These are phyloP conservation scores for Penicillium janthinellum DNA, from an alignment of 2,329 filamentous ascomycete species.

Conservation along the genomic window DNA sequence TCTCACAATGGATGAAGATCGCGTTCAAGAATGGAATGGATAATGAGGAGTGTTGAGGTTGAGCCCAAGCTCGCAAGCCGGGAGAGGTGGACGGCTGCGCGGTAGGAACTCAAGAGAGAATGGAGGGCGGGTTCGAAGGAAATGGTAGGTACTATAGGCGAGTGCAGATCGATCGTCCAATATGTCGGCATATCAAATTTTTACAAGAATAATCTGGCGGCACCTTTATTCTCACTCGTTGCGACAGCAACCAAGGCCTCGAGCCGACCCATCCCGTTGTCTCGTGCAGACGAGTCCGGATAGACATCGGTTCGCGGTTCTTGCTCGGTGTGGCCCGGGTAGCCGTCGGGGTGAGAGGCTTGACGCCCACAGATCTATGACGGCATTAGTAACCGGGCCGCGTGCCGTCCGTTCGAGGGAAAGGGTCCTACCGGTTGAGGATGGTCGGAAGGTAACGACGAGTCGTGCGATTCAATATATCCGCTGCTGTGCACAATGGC, in stretches of 20 bases:
- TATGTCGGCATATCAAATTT: conserved; percentile 9
- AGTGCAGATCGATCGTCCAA: neutral
- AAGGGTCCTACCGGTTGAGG: conserved; percentile 45
- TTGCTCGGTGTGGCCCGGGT: conserved; percentile 31
- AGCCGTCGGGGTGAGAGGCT: conserved; percentile 33
- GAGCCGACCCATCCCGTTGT: conserved; percentile 49
- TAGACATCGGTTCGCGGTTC: conserved; percentile 34
- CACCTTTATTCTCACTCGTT: conserved; percentile 48
- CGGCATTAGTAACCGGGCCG: conserved; percentile 34
- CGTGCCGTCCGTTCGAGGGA: conserved; percentile 27
- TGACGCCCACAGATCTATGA: conserved; percentile 38
- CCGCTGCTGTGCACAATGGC: conserved; percentile 53
- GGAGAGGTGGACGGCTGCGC: neutral
- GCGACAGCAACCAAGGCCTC: conserved; percentile 55
- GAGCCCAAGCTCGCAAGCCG: neutral
- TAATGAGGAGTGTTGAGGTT: neutral
- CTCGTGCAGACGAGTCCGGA: conserved; percentile 30
- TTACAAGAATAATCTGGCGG: conserved; percentile 38
- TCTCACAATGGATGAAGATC: neutral
- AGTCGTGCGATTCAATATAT: conserved; percentile 48
- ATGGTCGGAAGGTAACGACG: conserved; percentile 37
- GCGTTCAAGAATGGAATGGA: no score
- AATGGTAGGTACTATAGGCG: neutral
- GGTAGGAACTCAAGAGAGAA: neutral
- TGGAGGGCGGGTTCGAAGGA: no score